phyloP scores from a whole-genome alignment of 257 asterid genomes.

The Fraxinus excelsior region DNA sequence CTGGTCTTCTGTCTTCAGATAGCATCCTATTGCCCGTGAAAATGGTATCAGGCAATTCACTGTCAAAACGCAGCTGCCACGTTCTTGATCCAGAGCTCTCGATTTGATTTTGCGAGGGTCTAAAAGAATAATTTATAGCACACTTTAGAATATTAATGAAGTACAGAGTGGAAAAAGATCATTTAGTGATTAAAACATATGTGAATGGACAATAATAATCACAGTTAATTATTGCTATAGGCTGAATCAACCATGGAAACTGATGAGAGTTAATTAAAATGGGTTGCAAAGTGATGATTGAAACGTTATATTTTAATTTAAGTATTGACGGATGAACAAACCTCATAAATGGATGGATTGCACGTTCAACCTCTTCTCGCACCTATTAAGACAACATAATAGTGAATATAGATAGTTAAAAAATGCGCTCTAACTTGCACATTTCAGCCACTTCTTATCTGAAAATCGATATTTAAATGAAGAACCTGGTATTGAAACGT shows the following conservation, averaged over 20 bases:
- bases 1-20: conserved; percentile 32
- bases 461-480: background rate
- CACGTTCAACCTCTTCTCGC: conserved; percentile 56
- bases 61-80: conserved; percentile 52
- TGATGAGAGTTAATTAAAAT: background rate
- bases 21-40: conserved; percentile 60
- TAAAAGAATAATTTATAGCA: conserved; percentile 25
- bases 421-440: conserved; percentile 10
- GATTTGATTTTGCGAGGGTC: conserved; percentile 41
- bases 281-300: background rate
- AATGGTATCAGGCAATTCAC: conserved; percentile 46
- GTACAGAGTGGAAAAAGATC: background rate
- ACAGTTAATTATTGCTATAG: background rate
- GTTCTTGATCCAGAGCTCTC: conserved; percentile 41
- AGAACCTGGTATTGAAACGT: background rate
- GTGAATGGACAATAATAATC: background rate
- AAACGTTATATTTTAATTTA: background rate
- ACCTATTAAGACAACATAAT: conserved; percentile 49
- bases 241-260: background rate
- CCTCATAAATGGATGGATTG: conserved; percentile 44
- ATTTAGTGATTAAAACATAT: background rate
- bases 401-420: conserved; percentile 5
- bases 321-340: conserved; percentile 28
- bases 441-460: conserved; percentile 11
- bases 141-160: background rate